Evolutionary conservation across 2,329 filamentous ascomycete genomes (phyloP).

Genomic region (Diaporthe citri): DNA sequence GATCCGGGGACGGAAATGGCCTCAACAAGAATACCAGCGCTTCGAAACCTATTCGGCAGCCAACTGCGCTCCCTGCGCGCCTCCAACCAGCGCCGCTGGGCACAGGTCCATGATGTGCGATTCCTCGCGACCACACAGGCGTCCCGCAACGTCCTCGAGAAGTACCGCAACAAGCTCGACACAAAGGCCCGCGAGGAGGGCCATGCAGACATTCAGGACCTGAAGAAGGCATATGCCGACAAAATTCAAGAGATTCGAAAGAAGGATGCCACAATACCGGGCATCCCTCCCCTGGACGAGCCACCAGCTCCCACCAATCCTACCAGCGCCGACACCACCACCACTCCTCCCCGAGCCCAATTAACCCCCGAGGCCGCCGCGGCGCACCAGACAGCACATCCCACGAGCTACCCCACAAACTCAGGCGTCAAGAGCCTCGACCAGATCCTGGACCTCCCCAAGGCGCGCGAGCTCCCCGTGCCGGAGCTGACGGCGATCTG

Average conservation of each 20-base stretch:
- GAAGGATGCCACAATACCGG: conserved; percentile 68
- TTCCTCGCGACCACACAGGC: conserved; percentile 85
- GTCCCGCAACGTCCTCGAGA: conserved; percentile 78
- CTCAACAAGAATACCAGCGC: conserved; percentile 59
- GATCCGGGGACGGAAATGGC: conserved; percentile 56
- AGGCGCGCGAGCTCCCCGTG: conserved; percentile 77
- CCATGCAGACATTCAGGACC: conserved; percentile 76
- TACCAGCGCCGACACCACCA: not conserved
- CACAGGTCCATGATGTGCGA: conserved; percentile 91
- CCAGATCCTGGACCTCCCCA: conserved; percentile 80
- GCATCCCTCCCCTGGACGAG: conserved; percentile 39
- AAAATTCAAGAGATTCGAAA: conserved; percentile 81
- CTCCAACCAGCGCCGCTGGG: conserved; percentile 81
- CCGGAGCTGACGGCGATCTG: conserved; percentile 91
- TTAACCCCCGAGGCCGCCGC: conserved; percentile 49
- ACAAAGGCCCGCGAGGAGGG: conserved; percentile 80
- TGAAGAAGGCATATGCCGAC: conserved; percentile 87
- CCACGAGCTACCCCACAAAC: conserved; percentile 45
- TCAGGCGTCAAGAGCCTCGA: conserved; percentile 59
- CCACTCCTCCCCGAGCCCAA: conserved; percentile 42
- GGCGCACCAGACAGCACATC: conserved; percentile 42
- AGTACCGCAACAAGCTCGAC: conserved; percentile 88
- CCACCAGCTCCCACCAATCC: not conserved
- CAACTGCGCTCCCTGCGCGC: conserved; percentile 50
- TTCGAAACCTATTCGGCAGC: conserved; percentile 60